Conservation (phyloP, 106 monocot genomes). For the Chionographis japonica region DNA sequence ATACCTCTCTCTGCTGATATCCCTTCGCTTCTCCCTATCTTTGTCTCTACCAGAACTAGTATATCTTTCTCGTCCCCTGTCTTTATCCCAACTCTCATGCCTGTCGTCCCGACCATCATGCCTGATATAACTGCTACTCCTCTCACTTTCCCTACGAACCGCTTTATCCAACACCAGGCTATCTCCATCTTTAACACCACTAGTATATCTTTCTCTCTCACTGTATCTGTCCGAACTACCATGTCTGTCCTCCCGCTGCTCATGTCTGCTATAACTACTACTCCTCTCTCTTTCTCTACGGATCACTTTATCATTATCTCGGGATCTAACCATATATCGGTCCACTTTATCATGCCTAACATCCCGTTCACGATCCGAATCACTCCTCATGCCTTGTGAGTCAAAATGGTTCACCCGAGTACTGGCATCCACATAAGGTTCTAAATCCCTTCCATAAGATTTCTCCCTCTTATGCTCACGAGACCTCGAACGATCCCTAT, state of each 20-base stretch:
- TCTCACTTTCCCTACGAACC: constrained; percentile 22
- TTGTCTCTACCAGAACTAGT: constrained; percentile 18
- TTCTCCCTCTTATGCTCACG: constrained; percentile 16
- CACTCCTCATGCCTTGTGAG: constrained; percentile 14
- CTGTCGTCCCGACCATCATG: constrained; percentile 13
- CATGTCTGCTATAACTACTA: constrained; percentile 34
- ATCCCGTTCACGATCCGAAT: constrained; percentile 17
- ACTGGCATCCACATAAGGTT: constrained; percentile 3
- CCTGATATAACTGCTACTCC: constrained; percentile 21
- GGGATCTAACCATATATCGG: constrained; percentile 10
- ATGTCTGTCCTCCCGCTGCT: constrained; percentile 22
- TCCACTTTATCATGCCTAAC: constrained; percentile 10
- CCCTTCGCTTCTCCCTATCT: constrained; percentile 15
- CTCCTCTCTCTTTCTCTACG: constrained; percentile 31
- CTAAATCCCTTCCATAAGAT: constrained; percentile 4
- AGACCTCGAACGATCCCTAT: constrained; percentile 28
- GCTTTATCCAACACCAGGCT: constrained; percentile 2
- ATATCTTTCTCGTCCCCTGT: constrained; percentile 19
- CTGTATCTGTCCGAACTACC: constrained; percentile 28
- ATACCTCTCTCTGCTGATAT: constrained; percentile 23
- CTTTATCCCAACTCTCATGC: constrained; percentile 13
- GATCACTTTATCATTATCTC: constrained; percentile 15
- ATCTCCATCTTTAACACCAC: constrained; percentile 26
- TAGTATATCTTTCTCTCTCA: constrained; percentile 19
- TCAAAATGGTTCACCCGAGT: constrained; percentile 1